Conservation (phyloP, 1,284 basidiomycete species). For the Microbotryum scabiosae region DNA sequence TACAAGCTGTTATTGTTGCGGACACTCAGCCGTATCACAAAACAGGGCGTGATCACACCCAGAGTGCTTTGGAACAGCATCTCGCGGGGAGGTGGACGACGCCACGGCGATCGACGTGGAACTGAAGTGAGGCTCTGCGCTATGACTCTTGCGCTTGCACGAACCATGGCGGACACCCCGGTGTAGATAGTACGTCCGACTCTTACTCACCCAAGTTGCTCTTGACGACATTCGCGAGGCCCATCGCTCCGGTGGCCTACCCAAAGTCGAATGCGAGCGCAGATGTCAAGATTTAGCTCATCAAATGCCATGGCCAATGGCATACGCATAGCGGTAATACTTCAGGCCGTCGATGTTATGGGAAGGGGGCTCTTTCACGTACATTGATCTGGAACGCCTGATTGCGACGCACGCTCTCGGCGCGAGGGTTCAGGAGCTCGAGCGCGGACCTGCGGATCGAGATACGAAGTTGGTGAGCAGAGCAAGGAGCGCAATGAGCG, state of each 20-base stretch:
- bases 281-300: slow-evolving; percentile 29
- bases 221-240: slow-evolving; percentile 94
- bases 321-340: not conserved
- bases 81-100: not conserved
- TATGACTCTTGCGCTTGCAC: too few species aligned
- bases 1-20: not conserved
- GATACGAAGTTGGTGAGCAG: too few species aligned
- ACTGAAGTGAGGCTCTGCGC: too few species aligned
- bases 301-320: not conserved
- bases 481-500: too few species aligned
- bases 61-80: not conserved
- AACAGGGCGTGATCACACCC: too few species aligned
- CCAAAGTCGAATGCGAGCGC: slow-evolving; percentile 39
- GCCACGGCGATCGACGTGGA: too few species aligned
- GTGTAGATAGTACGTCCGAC: too few species aligned
- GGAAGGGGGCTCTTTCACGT: not conserved
- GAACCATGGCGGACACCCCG: too few species aligned
- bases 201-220: slow-evolving; percentile 69
- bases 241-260: slow-evolving; percentile 71
- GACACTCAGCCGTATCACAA: too few species aligned
- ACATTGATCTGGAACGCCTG: slow-evolving; percentile 30
- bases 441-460: slow-evolving; percentile 2
- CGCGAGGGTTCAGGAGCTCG: slow-evolving; percentile 6
- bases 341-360: not conserved
- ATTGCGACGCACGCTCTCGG: slow-evolving; percentile 21